phyloP scores from a whole-genome alignment of 148 eudicot genomes.

The Rhododendron williamsianum region DNA sequence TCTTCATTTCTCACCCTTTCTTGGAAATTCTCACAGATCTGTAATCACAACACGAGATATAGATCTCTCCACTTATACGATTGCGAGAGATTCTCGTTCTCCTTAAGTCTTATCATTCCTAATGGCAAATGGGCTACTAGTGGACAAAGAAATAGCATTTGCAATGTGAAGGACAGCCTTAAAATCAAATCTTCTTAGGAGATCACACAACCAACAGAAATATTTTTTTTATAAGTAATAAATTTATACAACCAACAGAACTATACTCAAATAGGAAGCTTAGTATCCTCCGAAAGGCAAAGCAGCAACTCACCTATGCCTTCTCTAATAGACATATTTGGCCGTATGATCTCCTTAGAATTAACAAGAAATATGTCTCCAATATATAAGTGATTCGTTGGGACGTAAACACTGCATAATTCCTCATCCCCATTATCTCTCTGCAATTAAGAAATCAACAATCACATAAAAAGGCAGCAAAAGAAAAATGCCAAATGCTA shows the following conservation, averaged over 20 bases:
- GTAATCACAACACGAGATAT: background rate
- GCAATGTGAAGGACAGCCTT: background rate
- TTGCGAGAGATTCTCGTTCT: background rate
- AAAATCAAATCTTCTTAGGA: background rate
- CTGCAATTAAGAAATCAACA: slow-evolving; percentile 31
- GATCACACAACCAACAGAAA: background rate
- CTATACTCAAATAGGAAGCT: background rate
- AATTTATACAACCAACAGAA: background rate
- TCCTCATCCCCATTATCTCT: slow-evolving; percentile 81
- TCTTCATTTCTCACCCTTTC: background rate
- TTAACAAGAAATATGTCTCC: slow-evolving; percentile 79
- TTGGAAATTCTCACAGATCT: background rate
- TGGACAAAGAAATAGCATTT: background rate
- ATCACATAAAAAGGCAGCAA: background rate
- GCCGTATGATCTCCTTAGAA: slow-evolving; percentile 76
- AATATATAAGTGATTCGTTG: slow-evolving; percentile 84
- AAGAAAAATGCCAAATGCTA: background rate
- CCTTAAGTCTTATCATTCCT: background rate
- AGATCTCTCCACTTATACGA: background rate
- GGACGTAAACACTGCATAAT: slow-evolving; percentile 83
- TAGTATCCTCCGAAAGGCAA: background rate
- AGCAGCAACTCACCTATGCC: slow-evolving; percentile 56
- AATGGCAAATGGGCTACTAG: background rate
- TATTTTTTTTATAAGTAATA: background rate
- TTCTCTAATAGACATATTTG: slow-evolving; percentile 85